Evolutionary conservation across 495 filamentous ascomycete species (phyloP).

Genomic region (Podospora tetraspora): DNA sequence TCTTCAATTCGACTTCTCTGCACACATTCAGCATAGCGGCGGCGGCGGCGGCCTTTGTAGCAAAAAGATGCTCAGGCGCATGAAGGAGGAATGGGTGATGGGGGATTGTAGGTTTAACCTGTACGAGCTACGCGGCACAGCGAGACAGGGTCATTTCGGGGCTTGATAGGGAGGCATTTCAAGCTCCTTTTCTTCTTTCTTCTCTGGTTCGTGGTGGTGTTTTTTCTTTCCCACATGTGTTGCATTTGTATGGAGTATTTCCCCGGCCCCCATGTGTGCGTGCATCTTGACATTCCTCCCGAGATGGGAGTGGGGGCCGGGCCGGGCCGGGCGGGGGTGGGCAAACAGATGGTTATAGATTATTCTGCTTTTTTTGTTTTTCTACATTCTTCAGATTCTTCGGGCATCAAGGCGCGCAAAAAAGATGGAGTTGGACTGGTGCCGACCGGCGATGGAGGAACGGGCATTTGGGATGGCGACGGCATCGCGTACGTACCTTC

Average conservation of each 20-base stretch:
- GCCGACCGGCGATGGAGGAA: not conserved
- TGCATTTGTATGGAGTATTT: constrained; percentile 13
- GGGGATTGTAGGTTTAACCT: constrained; percentile 1
- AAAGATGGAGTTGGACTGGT: not conserved
- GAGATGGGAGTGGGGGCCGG: too few species aligned
- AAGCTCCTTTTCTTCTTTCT: not conserved
- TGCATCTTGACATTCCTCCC: too few species aligned
- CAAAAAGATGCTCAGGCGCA: not conserved
- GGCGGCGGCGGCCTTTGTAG: not conserved
- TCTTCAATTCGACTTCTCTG: not conserved
- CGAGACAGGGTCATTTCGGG: not conserved
- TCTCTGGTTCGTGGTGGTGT: not conserved
- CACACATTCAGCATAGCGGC: not conserved
- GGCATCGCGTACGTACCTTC: not conserved
- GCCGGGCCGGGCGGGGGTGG: not conserved
- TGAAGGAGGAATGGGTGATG: not conserved
- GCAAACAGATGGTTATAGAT: not conserved
- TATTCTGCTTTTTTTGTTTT: not conserved
- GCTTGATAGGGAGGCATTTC: not conserved
- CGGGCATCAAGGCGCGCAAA: not conserved
- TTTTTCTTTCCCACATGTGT: not conserved
- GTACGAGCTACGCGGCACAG: not conserved
- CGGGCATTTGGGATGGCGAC: not conserved
- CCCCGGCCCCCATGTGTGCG: not conserved
- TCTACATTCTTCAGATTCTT: not conserved